A percentile compares a stretch with the other conserved stretches of the same genome.
phyloP scores from a whole-genome alignment of 2,329 filamentous ascomycete genomes.

The Helotiales sp. region DNA sequence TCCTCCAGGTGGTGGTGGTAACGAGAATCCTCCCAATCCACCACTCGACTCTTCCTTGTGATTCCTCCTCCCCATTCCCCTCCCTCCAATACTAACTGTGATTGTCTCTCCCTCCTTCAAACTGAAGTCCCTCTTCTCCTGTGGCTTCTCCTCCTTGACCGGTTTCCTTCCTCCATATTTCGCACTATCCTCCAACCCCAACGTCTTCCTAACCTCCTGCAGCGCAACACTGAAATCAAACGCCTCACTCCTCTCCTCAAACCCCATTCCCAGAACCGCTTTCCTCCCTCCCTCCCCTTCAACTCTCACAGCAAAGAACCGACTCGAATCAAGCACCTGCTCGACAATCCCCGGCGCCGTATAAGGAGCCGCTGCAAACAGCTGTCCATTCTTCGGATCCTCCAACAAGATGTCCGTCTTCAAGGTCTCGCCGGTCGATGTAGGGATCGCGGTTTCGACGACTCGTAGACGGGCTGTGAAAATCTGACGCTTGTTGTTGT shows the following conservation, averaged over 20 bases:
- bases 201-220: constrained; percentile 75
- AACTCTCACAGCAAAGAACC: constrained; percentile 85
- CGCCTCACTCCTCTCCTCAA: constrained; percentile 83
- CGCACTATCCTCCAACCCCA: constrained; percentile 61
- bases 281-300: constrained; percentile 76
- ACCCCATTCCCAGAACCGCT: constrained; percentile 82
- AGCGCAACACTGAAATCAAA: constrained; percentile 85
- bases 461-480: constrained; percentile 84
- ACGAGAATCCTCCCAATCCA: constrained; percentile 59
- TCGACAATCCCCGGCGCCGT: constrained; percentile 69
- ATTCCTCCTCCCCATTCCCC: constrained; percentile 42
- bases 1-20: constrained; percentile 65
- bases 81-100: constrained; percentile 74
- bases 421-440: constrained; percentile 55
- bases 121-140: constrained; percentile 76
- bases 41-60: constrained; percentile 36
- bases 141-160: constrained; percentile 43
- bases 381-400: constrained; percentile 70
- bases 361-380: constrained; percentile 87
- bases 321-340: constrained; percentile 76
- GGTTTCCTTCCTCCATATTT: constrained; percentile 38
- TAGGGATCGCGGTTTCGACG: constrained; percentile 70
- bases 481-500: constrained; percentile 72
- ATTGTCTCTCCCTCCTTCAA: constrained; percentile 91
- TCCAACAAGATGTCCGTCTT: constrained; percentile 81